Percentiles rank a stretch among this genome's conserved stretches.
Evolutionary conservation across 2,329 filamentous ascomycete species (phyloP).

Genomic region (Clarireedia monteithiana): DNA sequence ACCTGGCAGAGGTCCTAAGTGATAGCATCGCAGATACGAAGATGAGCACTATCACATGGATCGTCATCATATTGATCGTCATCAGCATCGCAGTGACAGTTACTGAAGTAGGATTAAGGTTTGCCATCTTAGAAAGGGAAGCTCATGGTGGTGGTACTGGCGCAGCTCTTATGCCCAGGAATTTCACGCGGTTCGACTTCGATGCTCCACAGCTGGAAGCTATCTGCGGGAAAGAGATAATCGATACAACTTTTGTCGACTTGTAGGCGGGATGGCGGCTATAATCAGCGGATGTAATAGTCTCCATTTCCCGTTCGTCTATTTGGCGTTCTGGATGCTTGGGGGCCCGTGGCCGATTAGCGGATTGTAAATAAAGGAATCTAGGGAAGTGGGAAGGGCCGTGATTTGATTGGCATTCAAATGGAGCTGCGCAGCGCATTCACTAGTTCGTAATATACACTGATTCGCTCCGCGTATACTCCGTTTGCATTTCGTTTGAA

Average conservation of each 20-base stretch:
- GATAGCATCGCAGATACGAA: conserved; percentile 90
- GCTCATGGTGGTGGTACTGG: conserved; percentile 12
- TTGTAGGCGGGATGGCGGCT: not conserved
- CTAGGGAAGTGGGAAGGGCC: too few relatives aligned
- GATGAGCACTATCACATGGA: conserved; percentile 96
- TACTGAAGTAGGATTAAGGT: conserved; percentile 80
- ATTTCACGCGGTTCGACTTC: conserved; percentile 26
- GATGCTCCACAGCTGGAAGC: conserved; percentile 21
- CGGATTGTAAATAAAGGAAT: too few relatives aligned
- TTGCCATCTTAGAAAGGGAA: conserved; percentile 56
- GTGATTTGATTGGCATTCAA: too few relatives aligned
- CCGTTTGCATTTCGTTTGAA: too few relatives aligned
- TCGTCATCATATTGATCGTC: conserved; percentile 89
- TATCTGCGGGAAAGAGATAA: conserved; percentile 25
- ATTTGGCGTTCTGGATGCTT: not conserved
- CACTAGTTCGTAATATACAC: too few relatives aligned
- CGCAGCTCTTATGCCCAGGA: conserved; percentile 8
- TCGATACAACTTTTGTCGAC: conserved; percentile 20
- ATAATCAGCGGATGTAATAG: not conserved
- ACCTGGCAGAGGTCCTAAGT: conserved; percentile 88
- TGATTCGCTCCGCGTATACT: too few relatives aligned
- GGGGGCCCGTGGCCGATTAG: not conserved
- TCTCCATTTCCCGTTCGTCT: not conserved
- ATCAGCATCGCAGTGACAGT: conserved; percentile 87
- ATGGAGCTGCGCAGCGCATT: too few relatives aligned